Conservation (phyloP, 2,329 filamentous ascomycete genomes). For the Knoxdaviesia proteae region DNA sequence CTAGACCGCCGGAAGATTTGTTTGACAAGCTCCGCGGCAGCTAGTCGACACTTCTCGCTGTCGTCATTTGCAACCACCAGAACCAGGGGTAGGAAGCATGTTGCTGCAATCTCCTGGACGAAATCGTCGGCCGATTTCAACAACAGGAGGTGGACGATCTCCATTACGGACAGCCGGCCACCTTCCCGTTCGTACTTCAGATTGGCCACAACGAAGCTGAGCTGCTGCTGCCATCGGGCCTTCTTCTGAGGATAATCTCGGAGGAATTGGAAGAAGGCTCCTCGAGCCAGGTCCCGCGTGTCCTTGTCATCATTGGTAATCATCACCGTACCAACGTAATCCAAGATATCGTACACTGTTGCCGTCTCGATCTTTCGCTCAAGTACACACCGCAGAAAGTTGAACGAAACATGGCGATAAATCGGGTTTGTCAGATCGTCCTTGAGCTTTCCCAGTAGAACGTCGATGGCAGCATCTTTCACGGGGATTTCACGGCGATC, state of each 20-base stretch:
- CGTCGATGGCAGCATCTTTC: constrained; percentile 64
- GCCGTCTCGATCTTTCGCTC: constrained; percentile 71
- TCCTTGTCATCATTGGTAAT: constrained; percentile 84
- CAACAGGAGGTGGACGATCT: constrained; percentile 70
- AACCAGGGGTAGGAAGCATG: constrained; percentile 70
- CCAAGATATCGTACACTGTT: constrained; percentile 75
- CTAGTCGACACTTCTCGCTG: constrained; percentile 62
- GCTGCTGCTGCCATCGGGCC: constrained; percentile 70
- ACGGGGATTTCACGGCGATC: constrained; percentile 58
- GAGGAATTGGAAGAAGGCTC: constrained; percentile 84
- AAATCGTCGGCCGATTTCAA: constrained; percentile 67
- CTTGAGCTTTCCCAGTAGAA: constrained; percentile 61
- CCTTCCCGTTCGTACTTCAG: constrained; percentile 77
- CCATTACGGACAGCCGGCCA: constrained; percentile 80
- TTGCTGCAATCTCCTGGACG: constrained; percentile 60
- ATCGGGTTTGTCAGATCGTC: constrained; percentile 84
- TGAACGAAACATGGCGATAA: constrained; percentile 82
- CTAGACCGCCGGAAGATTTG: constrained; percentile 64
- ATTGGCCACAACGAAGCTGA: constrained; percentile 76
- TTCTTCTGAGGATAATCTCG: constrained; percentile 88
- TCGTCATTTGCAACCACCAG: constrained; percentile 79
- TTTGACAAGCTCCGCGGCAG: constrained; percentile 61
- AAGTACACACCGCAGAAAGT: constrained; percentile 74
- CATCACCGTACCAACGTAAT: constrained; percentile 81
- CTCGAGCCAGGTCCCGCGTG: constrained; percentile 70